Base-by-base conservation (phyloP, 129 eudicot species). In the Pseudognaphalium luteoalbum region DNA sequence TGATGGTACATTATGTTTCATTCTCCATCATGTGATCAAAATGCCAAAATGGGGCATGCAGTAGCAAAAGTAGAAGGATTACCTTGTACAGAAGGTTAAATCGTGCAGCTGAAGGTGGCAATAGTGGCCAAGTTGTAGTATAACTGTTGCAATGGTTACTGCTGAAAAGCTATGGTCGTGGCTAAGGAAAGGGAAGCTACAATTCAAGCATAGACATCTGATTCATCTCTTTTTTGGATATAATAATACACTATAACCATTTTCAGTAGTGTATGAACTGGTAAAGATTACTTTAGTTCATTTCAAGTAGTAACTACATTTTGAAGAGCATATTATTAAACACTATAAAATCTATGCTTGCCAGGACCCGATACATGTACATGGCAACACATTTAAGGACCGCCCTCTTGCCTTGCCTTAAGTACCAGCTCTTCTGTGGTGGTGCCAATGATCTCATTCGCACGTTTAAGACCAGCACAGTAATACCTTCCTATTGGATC, bases 401-500 rank as follows among this genome's bases (percentile, higher is more conserved):
- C 57, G 21, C 75, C 80, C 71, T 80, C 89, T 62, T 85, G 88
- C 81, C 81, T 87, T 61, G 94, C 97, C 83, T 87, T 91, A 39
- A 91, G 86, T 54, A 93, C 96, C 54, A 91, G 86, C 85, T 93
- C 98, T 81, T 93, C 97, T 16, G 98, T 93, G 19, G 98, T 93
- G 62, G 89, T 91, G 58, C 98, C 98, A 63, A 93, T 93, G 66
- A 93, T 93, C 86, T 91, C 98, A 68, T 93, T 93, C 5, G 97
- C 98, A 33, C 98, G 96, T 91, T 88, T 91, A 19, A 93, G 87
- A 44, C 91, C 86, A 10, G 86, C 89, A 32, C 89, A 81, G 44
- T 78, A 88, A 73, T 83, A 93, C 87, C 97, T 83, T 84, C 98
- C 97, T 52, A 88, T 91, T 34, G 95, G 37, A 76, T 93, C 98